Base-by-base conservation (phyloP, 2,329 filamentous ascomycete genomes). In the Hortaea werneckii region DNA sequence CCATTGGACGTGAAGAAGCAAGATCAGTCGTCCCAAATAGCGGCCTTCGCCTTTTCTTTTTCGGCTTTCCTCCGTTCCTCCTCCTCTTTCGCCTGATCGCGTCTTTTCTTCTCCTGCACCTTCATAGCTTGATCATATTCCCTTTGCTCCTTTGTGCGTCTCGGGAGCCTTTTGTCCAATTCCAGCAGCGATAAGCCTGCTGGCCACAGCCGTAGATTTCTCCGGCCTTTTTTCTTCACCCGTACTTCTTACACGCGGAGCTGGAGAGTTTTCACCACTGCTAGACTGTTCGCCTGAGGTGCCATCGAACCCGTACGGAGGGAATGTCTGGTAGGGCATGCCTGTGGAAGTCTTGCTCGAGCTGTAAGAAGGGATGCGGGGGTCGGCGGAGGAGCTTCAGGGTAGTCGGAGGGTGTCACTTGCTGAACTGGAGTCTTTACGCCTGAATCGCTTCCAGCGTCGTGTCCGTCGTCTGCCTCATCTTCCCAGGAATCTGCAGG, bases 181-280 rank as follows among this genome's bases (percentile, higher is more conserved):
- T 0, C 86, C 88, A 3, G 85, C 85, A 0, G 87, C 88, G 63
- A 98, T 96, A 78, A 98, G 76, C 48, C 92, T 75, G 50, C 85
- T 79, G 5, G 92, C 92, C 35, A 94, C 87, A 0, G 88, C 87
- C 50, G 94, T 94, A 51, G 89, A 94, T 73, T 95, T 98, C 67
- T 95, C 89, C 0, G 88, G 90, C 71, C 46, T 55, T 49, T 49
- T 59, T 46, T 54, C 63, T 47, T 55, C 62, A 53, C 43, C 57
- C 50, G 26, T 42, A 41, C 10, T 13, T 35, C 9, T n/a, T 35
- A n/a, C 32, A 11, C 37, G 37, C 13, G 9, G 13, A 2, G 3
- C 26, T 10, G 27, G 40, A 8, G 40, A 20, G 27, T 27, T 41
- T 29, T 10, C 20, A 13, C 20, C 10, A 29, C 40, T 29, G 28